Conservation (phyloP, 352 stramenopile species). For the Pythium phragmiticola region DNA sequence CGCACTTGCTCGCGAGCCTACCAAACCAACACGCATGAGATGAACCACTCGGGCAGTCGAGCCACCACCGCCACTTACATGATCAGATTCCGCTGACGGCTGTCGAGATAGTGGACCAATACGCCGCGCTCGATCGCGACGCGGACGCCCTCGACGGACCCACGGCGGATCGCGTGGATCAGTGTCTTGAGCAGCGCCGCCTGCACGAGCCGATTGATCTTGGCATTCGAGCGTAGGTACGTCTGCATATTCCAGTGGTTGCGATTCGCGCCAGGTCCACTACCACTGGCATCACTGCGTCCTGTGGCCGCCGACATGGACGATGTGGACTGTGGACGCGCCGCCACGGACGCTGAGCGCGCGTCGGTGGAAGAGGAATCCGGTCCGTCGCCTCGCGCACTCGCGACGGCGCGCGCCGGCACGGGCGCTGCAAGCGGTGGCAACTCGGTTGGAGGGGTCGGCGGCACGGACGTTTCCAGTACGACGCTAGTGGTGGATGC, state of each 20-base stretch:
- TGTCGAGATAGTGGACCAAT: conserved; percentile 74
- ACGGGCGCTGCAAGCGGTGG: conserved; percentile 18
- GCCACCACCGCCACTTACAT: conserved; percentile 40
- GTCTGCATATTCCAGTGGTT: conserved; percentile 27
- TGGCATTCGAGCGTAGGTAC: conserved; percentile 43
- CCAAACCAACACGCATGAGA: background rate
- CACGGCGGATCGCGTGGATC: conserved; percentile 73
- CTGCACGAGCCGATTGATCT: conserved; percentile 77
- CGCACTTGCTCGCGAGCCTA: conserved; percentile 75
- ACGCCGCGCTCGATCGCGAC: conserved; percentile 85
- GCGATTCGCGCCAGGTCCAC: background rate
- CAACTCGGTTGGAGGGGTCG: conserved; percentile 20
- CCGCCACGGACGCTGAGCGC: conserved; percentile 2
- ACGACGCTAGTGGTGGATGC: conserved; percentile 1
- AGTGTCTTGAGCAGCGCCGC: conserved; percentile 82
- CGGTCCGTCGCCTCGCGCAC: conserved; percentile 20
- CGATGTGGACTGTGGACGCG: conserved; percentile 10
- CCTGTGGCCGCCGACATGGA: conserved; percentile 16
- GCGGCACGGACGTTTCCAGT: conserved; percentile 9
- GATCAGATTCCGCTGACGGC: conserved; percentile 73
- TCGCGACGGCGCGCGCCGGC: conserved; percentile 3
- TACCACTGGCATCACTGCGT: background rate
- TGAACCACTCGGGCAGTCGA: no score
- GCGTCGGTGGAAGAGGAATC: conserved; percentile 1
- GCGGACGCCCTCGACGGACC: conserved; percentile 79